Evolutionary conservation across 2,329 filamentous ascomycete genomes (phyloP).

Genomic region (Chaetomium sp.): DNA sequence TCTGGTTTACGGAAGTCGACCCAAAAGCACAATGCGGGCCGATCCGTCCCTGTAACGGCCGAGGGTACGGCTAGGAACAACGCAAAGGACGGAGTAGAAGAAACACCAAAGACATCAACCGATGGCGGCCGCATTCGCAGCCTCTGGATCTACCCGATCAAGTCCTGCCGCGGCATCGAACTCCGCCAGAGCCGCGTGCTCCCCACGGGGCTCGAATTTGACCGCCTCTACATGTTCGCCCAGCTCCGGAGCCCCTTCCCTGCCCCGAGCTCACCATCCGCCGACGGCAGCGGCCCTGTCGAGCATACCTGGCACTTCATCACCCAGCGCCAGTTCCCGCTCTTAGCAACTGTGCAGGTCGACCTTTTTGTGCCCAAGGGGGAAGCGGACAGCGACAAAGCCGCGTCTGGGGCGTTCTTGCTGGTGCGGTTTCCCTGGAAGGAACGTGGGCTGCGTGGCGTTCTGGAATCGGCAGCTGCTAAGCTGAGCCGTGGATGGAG

Average conservation of each 20-base stretch:
- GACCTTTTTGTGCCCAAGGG: constrained; percentile 64
- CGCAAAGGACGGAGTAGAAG: not conserved
- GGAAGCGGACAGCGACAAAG: constrained; percentile 43
- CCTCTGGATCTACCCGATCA: constrained; percentile 74
- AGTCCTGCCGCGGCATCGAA: constrained; percentile 74
- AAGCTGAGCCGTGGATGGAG: constrained; percentile 44
- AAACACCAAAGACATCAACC: not conserved
- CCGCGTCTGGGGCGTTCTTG: constrained; percentile 47
- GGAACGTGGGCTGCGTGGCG: constrained; percentile 42
- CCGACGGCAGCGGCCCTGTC: too few species aligned
- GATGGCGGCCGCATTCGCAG: constrained; percentile 44
- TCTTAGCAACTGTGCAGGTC: constrained; percentile 62
- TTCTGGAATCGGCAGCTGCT: constrained; percentile 39
- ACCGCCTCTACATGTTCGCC: constrained; percentile 78
- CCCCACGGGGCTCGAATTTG: constrained; percentile 65
- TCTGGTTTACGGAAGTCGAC: constrained; percentile 32
- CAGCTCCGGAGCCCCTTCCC: constrained; percentile 51
- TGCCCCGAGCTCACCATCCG: constrained; percentile 17
- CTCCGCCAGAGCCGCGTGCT: constrained; percentile 58
- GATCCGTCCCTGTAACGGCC: not conserved
- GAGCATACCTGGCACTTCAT: constrained; percentile 60
- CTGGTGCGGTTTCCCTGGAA: constrained; percentile 61
- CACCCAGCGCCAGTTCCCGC: constrained; percentile 62
- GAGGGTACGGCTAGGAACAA: not conserved
- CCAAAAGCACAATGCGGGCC: not conserved